These are phyloP conservation scores for Pseudonitzschia pungens DNA, from an alignment of 108 stramenopile species.

Conservation along the genomic window DNA sequence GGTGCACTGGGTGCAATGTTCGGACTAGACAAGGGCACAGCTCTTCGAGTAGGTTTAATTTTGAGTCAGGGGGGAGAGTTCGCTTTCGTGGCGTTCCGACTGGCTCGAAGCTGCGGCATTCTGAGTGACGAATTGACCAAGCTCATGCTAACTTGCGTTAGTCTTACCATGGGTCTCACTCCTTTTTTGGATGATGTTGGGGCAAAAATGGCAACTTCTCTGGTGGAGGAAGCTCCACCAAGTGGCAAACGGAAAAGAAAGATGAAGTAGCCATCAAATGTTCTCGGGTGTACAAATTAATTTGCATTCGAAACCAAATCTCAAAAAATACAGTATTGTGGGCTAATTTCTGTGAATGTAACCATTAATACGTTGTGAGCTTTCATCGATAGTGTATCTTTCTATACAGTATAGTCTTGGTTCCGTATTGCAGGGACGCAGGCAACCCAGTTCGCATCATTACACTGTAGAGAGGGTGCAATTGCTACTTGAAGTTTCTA, in stretches of 20 bases:
- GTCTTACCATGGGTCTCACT: conserved; percentile 93
- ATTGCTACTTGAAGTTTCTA: no score
- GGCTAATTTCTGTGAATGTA: no score
- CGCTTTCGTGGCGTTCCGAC: conserved; percentile 92
- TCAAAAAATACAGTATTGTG: no score
- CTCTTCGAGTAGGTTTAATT: conserved; percentile 83
- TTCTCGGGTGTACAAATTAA: neutral
- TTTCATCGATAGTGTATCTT: no score
- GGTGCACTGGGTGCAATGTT: conserved; percentile 53
- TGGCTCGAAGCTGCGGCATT: conserved; percentile 86
- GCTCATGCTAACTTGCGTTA: conserved; percentile 86
- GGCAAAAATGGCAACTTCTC: conserved; percentile 20
- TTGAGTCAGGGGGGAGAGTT: conserved; percentile 92
- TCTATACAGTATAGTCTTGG: no score
- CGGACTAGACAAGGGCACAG: conserved; percentile 66
- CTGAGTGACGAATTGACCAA: conserved; percentile 69
- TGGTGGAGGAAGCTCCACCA: conserved; percentile 20
- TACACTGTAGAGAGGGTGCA: no score
- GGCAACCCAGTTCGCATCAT: no score
- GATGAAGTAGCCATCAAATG: neutral
- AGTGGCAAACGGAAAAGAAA: neutral
- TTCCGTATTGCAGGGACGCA: no score
- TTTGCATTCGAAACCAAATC: neutral
- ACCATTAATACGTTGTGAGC: no score
- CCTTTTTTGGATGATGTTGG: conserved; percentile 79